Conservation (phyloP, 139 green algal species). For the Micromonas commoda region DNA sequence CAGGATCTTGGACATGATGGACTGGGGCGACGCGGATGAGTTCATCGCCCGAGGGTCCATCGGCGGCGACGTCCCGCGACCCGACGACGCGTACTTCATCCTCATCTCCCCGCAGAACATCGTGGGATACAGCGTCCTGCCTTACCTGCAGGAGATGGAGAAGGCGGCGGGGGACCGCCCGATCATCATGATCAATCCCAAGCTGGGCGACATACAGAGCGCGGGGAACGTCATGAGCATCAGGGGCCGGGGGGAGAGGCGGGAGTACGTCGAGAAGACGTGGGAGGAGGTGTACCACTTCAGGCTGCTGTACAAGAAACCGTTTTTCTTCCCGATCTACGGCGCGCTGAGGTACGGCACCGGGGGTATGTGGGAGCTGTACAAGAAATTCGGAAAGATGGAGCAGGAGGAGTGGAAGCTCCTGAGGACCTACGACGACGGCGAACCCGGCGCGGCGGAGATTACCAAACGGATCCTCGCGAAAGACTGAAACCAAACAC, state of each 20-base stretch:
- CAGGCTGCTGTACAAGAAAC: slow-evolving; percentile 42
- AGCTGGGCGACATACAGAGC: slow-evolving; percentile 41
- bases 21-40: slow-evolving; percentile 59
- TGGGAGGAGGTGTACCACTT: slow-evolving; percentile 47
- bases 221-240: slow-evolving; percentile 37
- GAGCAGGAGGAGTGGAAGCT: not conserved
- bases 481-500: not conserved
- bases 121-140: slow-evolving; percentile 59
- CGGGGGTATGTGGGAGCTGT: not conserved
- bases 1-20: slow-evolving; percentile 70
- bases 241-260: slow-evolving; percentile 36
- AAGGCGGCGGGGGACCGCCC: slow-evolving; percentile 32
- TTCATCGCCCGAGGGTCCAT: slow-evolving; percentile 59
- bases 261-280: slow-evolving; percentile 29
- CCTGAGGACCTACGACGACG: not conserved
- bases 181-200: slow-evolving; percentile 48
- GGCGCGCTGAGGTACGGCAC: slow-evolving; percentile 1
- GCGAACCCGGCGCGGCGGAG: not conserved
- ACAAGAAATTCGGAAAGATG: slow-evolving; percentile 2
- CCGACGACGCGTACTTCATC: slow-evolving; percentile 40
- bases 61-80: slow-evolving; percentile 36
- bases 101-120: slow-evolving; percentile 62
- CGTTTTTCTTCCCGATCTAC: slow-evolving; percentile 40
- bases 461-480: slow-evolving; percentile 2
- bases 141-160: slow-evolving; percentile 38